Conservation (phyloP, 495 filamentous ascomycete species). For the Hyaloscypha finlandica region DNA sequence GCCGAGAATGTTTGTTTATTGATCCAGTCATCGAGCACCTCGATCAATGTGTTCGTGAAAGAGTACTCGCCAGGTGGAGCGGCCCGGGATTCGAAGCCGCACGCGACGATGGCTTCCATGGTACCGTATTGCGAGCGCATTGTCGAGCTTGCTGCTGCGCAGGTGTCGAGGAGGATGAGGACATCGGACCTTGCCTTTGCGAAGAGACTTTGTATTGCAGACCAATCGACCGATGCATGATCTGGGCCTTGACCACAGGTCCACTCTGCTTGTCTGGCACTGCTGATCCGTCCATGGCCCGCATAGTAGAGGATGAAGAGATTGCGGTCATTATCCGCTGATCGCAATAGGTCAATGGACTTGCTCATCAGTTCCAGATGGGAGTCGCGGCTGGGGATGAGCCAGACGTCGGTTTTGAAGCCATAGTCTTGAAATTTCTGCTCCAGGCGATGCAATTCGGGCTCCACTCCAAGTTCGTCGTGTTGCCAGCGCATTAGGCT, state of each 20-base stretch:
- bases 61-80: slow-evolving; percentile 51
- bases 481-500: slow-evolving; percentile 56
- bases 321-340: slow-evolving; percentile 45
- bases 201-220: slow-evolving; percentile 53
- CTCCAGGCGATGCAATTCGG: slow-evolving; percentile 51
- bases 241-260: neutral
- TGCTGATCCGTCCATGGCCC: slow-evolving; percentile 40
- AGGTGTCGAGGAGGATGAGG: slow-evolving; percentile 56
- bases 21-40: slow-evolving; percentile 52
- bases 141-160: slow-evolving; percentile 43
- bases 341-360: slow-evolving; percentile 48
- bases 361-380: slow-evolving; percentile 52
- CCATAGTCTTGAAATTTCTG: slow-evolving; percentile 49
- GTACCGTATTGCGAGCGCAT: slow-evolving; percentile 41
- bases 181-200: slow-evolving; percentile 53
- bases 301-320: slow-evolving; percentile 56
- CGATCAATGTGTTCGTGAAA: slow-evolving; percentile 53
- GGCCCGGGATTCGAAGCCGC: slow-evolving; percentile 52
- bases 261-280: slow-evolving; percentile 35
- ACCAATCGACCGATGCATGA: slow-evolving; percentile 40
- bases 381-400: slow-evolving; percentile 52
- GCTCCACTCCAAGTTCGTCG: slow-evolving; percentile 51
- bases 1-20: slow-evolving; percentile 44
- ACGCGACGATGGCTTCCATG: slow-evolving; percentile 55
- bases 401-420: slow-evolving; percentile 50